phyloP scores from a whole-genome alignment of 176 grass and related monocot genomes.

The Rhipidocladum racemiflorum region DNA sequence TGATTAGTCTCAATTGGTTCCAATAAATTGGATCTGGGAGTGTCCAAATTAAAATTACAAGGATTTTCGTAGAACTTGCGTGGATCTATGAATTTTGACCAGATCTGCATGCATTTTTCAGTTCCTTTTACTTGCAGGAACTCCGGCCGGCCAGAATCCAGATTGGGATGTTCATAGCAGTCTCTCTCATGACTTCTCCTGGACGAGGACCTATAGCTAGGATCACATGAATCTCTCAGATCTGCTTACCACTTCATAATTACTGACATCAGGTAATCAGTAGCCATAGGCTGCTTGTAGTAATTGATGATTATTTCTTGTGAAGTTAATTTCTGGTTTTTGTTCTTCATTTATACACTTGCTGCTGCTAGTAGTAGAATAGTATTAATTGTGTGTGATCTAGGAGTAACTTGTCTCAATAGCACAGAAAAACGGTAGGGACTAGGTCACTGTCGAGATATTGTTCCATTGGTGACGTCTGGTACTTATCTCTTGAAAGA shows the following conservation, averaged over 20 bases:
- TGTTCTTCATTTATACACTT: constrained; percentile 36
- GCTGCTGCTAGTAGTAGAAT: background rate
- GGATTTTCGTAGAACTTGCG: background rate
- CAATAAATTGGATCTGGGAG: background rate
- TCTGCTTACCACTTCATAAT: constrained; percentile 23
- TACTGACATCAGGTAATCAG: constrained; percentile 10
- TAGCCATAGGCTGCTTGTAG: background rate
- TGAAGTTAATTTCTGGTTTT: constrained; percentile 1
- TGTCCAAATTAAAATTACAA: background rate
- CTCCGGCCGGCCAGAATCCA: background rate
- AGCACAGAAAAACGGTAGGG: constrained; percentile 15
- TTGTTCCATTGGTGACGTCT: constrained; percentile 37
- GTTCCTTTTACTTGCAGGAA: background rate
- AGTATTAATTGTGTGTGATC: background rate
- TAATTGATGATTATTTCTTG: constrained; percentile 37
- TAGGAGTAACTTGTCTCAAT: background rate
- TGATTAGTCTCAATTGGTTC: background rate
- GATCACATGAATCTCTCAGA: constrained; percentile 9
- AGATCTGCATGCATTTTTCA: constrained; percentile 35
- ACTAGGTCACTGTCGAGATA: constrained; percentile 34
- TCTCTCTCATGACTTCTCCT: too few species aligned
- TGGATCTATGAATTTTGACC: background rate
- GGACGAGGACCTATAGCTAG: background rate
- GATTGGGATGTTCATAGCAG: background rate
- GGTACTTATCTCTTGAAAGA: constrained; percentile 20